These are phyloP conservation scores for Globisporangium parvum DNA, from an alignment of 352 stramenopile genomes.

Conservation along the genomic window DNA sequence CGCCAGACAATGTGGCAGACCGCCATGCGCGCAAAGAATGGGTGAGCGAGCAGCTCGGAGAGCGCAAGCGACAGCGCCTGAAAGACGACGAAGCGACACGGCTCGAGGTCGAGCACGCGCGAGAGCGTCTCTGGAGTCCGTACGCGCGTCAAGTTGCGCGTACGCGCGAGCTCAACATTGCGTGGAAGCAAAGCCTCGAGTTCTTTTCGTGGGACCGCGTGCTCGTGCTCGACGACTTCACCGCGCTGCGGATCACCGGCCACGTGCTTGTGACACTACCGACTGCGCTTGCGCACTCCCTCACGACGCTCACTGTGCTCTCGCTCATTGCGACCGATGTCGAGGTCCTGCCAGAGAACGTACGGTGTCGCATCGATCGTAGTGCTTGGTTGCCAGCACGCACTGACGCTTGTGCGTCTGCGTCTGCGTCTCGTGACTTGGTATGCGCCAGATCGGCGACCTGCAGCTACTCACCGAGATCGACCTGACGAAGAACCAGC, in stretches of 20 bases:
- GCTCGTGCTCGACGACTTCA: constrained; percentile 29
- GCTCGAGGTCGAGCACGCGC: constrained; percentile 21
- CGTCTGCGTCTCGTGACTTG: not conserved
- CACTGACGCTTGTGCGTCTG: no score
- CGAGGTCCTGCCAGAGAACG: constrained; percentile 39
- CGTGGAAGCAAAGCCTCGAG: constrained; percentile 48
- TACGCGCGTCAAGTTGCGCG: constrained; percentile 27
- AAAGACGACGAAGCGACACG: constrained; percentile 24
- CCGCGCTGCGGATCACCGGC: constrained; percentile 50
- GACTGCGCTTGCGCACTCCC: constrained; percentile 14
- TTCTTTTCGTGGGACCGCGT: constrained; percentile 54
- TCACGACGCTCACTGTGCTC: constrained; percentile 36
- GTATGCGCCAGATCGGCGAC: constrained; percentile 22
- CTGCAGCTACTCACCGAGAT: constrained; percentile 33
- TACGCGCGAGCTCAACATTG: constrained; percentile 58
- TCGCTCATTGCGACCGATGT: constrained; percentile 45
- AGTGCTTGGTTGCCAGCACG: not conserved
- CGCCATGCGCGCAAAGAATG: constrained; percentile 34
- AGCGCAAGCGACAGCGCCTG: constrained; percentile 34
- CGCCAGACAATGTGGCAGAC: not conserved
- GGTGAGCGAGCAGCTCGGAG: constrained; percentile 38
- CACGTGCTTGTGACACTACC: constrained; percentile 32
- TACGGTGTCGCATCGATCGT: constrained; percentile 10
- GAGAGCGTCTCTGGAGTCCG: constrained; percentile 42
- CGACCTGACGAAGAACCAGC: constrained; percentile 59